Percentiles rank a stretch among this genome's conserved stretches.
Evolutionary conservation across 257 asterid species (phyloP).

Genomic region (Cynanchum wilfordii): DNA sequence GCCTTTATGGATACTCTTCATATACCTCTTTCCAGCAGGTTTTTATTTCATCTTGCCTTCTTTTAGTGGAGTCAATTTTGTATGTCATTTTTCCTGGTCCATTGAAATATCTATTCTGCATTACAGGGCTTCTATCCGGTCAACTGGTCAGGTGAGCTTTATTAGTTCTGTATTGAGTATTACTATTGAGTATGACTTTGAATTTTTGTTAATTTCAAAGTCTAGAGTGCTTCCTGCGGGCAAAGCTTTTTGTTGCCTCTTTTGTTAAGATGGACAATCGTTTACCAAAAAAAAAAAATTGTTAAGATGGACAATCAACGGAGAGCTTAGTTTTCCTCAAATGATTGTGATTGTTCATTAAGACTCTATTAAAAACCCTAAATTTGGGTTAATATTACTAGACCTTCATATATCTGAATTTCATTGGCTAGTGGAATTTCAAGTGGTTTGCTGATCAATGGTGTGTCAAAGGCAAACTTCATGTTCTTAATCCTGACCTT

Average conservation of each 20-base stretch:
- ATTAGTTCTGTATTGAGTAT: slow-evolving; percentile 9
- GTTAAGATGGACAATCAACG: neutral
- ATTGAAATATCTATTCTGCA: slow-evolving; percentile 23
- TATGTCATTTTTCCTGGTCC: slow-evolving; percentile 3
- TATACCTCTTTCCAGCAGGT: slow-evolving; percentile 60
- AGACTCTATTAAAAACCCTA: neutral
- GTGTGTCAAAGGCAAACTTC: neutral
- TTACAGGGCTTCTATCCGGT: slow-evolving; percentile 61
- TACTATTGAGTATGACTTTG: neutral
- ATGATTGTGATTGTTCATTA: neutral
- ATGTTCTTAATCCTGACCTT: neutral
- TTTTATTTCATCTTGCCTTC: slow-evolving; percentile 9
- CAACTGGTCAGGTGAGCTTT: slow-evolving; percentile 66
- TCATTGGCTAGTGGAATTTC: neutral
- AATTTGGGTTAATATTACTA: neutral
- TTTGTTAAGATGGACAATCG: neutral
- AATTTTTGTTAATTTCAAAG: neutral
- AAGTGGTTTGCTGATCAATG: neutral
- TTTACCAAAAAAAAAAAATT: too few species aligned
- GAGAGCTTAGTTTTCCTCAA: neutral
- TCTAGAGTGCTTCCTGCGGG: neutral
- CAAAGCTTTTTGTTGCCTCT: neutral
- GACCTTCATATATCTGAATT: neutral
- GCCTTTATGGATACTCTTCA: slow-evolving; percentile 91
- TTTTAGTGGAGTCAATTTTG: slow-evolving; percentile 4